These are phyloP conservation scores for Lachnellula suecica DNA, from an alignment of 2,329 filamentous ascomycete species.

Conservation along the genomic window DNA sequence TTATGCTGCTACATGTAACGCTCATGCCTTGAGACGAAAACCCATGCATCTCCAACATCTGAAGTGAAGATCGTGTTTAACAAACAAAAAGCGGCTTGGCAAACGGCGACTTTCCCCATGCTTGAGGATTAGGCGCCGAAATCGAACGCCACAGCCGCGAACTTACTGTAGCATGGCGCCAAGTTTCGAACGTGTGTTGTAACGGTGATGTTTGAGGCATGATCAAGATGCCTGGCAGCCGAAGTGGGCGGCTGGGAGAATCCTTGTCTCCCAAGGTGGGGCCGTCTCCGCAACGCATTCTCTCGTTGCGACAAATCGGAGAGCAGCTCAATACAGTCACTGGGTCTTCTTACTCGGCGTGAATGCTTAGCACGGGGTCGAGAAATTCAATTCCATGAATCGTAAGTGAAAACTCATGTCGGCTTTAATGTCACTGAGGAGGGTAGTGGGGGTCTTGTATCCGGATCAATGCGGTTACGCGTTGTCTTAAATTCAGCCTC, in stretches of 20 bases:
- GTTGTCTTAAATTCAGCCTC: too few relatives aligned
- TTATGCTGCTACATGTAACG: neutral
- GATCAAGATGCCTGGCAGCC: neutral
- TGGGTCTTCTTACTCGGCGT: too few relatives aligned
- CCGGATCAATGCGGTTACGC: too few relatives aligned
- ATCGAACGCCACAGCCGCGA: slow-evolving; percentile 6
- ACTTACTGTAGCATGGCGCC: too few relatives aligned
- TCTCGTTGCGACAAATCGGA: neutral
- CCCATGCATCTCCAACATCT: neutral
- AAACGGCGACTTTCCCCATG: neutral
- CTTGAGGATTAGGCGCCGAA: neutral
- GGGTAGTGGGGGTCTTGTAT: too few relatives aligned
- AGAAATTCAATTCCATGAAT: too few relatives aligned
- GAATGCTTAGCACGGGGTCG: too few relatives aligned
- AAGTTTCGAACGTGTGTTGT: slow-evolving; percentile 5
- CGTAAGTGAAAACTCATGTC: too few relatives aligned
- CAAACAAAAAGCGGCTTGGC: neutral
- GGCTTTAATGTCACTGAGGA: too few relatives aligned
- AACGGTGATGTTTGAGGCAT: slow-evolving; percentile 5
- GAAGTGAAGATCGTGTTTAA: slow-evolving; percentile 7
- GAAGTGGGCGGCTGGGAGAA: neutral
- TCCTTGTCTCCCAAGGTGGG: neutral
- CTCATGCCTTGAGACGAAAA: neutral
- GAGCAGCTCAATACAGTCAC: neutral
- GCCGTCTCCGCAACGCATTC: neutral